These are phyloP conservation scores for Apocynum venetum DNA, from an alignment of 257 asterid species.

Conservation along the genomic window DNA sequence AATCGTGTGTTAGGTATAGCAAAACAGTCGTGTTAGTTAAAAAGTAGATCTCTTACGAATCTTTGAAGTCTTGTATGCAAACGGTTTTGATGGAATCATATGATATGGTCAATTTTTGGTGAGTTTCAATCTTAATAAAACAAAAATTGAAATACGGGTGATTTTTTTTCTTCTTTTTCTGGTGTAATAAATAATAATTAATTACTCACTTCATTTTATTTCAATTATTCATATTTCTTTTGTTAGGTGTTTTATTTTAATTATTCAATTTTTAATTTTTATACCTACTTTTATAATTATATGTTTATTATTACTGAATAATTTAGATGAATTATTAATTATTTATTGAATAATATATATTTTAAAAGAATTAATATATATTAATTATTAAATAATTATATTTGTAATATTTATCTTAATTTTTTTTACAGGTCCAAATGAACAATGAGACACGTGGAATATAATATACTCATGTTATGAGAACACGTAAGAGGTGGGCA, in stretches of 20 bases:
- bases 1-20: conserved; percentile 35
- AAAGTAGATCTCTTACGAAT: conserved; percentile 13
- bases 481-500: background rate
- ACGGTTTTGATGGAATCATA: conserved; percentile 29
- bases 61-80: conserved; percentile 12
- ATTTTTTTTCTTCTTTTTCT: background rate
- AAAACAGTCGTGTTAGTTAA: conserved; percentile 22
- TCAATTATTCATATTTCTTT: too few species aligned
- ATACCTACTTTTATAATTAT: too few species aligned
- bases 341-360: too few species aligned
- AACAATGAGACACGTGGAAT: too few species aligned
- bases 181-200: background rate
- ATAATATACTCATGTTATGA: background rate
- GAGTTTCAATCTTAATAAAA: background rate
- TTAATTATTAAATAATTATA: background rate
- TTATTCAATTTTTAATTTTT: too few species aligned
- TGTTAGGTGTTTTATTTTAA: too few species aligned
- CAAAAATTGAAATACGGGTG: background rate
- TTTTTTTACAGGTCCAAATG: too few species aligned
- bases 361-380: too few species aligned
- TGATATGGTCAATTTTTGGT: background rate
- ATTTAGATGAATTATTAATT: too few species aligned
- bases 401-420: too few species aligned
- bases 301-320: too few species aligned
- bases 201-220: too few species aligned